A percentile compares a stretch with the other conserved stretches of the same genome.
phyloP scores from a whole-genome alignment of 1,139 yeast genomes.

The Blastobotrys buckinghamii region DNA sequence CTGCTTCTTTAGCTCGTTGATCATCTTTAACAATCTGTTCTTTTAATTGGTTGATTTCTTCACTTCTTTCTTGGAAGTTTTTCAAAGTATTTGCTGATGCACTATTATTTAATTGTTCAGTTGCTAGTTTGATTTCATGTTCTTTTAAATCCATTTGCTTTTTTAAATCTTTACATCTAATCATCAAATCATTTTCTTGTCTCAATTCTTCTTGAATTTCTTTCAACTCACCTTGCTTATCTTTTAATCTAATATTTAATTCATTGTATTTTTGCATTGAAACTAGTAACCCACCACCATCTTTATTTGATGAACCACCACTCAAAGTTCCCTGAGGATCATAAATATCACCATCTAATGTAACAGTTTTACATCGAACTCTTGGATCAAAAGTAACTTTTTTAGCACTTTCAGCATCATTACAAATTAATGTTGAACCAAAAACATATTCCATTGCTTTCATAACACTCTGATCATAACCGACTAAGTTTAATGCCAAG shows the following conservation, averaged over 20 bases:
- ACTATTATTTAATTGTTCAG: constrained; percentile 55
- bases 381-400: constrained; percentile 79
- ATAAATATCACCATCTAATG: constrained; percentile 88
- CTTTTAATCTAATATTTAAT: constrained; percentile 39
- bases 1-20: constrained; percentile 26
- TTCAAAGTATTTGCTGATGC: constrained; percentile 50
- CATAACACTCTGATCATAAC: constrained; percentile 60
- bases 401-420: constrained; percentile 84
- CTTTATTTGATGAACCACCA: constrained; percentile 70
- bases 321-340: constrained; percentile 96
- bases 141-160: constrained; percentile 58
- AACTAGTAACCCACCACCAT: constrained; percentile 45
- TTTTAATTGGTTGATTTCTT: constrained; percentile 45
- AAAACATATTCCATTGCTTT: constrained; percentile 91
- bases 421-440: constrained; percentile 80
- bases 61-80: constrained; percentile 44
- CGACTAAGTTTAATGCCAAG: constrained; percentile 73
- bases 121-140: constrained; percentile 62
- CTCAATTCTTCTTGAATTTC: constrained; percentile 40
- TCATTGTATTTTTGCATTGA: constrained; percentile 64
- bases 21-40: constrained; percentile 38
- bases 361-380: constrained; percentile 78
- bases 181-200: constrained; percentile 44
- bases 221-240: constrained; percentile 39
- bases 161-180: constrained; percentile 52